Evolutionary conservation across 1,139 yeast genomes (phyloP).

Genomic region (Hyphopichia fennica): DNA sequence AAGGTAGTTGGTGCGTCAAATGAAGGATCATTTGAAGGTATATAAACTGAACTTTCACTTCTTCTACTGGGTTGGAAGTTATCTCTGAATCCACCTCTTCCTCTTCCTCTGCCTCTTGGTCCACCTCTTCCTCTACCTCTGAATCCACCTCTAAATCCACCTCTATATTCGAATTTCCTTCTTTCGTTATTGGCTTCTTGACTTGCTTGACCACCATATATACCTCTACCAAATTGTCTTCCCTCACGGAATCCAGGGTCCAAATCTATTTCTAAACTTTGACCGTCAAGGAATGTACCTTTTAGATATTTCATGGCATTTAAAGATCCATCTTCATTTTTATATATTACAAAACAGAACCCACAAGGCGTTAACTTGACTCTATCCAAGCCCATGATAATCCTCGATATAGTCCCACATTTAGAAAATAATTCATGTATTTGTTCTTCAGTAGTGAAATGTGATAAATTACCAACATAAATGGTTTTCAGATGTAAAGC

Average conservation of each 20-base stretch:
- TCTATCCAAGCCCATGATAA: slow-evolving; percentile 92
- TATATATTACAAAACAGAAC: slow-evolving; percentile 85
- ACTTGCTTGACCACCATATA: slow-evolving; percentile 78
- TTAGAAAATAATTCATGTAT: slow-evolving; percentile 80
- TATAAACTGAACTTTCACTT: slow-evolving; percentile 16
- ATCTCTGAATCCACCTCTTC: slow-evolving; percentile 8
- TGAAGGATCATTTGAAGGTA: slow-evolving; percentile 19
- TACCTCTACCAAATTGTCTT: slow-evolving; percentile 91
- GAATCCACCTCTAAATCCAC: slow-evolving; percentile 24
- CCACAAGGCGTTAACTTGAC: slow-evolving; percentile 92
- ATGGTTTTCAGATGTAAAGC: slow-evolving; percentile 70
- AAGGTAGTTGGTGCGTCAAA: slow-evolving; percentile 16
- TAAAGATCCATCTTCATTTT: slow-evolving; percentile 65
- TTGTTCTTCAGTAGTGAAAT: slow-evolving; percentile 92
- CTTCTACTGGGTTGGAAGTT: slow-evolving; percentile 4
- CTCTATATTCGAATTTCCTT: slow-evolving; percentile 21
- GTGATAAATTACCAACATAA: slow-evolving; percentile 82
- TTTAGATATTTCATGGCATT: slow-evolving; percentile 80
- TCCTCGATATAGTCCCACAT: slow-evolving; percentile 73
- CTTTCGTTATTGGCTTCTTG: slow-evolving; percentile 33
- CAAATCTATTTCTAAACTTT: slow-evolving; percentile 75
- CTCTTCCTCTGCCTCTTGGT: slow-evolving; percentile 15
- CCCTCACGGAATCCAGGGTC: slow-evolving; percentile 97
- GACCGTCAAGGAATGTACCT: slow-evolving; percentile 79
- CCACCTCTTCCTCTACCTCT: slow-evolving; percentile 22